These are phyloP conservation scores for Pezizomycotina sp. DNA, from an alignment of 2,329 filamentous ascomycete genomes.

Conservation along the genomic window DNA sequence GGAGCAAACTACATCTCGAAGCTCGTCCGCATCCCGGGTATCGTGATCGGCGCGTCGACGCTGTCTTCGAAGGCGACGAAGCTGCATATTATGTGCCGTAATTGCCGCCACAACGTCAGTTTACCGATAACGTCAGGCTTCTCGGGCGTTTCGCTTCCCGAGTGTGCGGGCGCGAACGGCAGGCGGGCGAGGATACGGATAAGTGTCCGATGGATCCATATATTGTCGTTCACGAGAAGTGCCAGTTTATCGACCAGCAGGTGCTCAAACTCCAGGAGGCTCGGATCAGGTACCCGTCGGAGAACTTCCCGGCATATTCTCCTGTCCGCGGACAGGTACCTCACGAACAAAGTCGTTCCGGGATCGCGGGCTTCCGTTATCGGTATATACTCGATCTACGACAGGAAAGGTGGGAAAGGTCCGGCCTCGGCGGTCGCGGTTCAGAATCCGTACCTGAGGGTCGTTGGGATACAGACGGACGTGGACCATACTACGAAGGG, in stretches of 20 bases:
- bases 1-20: constrained; percentile 84
- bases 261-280: constrained; percentile 96
- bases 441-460: constrained; percentile 81
- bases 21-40: constrained; percentile 90
- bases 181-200: constrained; percentile 49
- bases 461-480: constrained; percentile 81
- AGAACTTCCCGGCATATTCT: constrained; percentile 84
- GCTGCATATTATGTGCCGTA: constrained; percentile 73
- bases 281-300: constrained; percentile 90
- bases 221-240: constrained; percentile 87
- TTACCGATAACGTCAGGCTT: constrained; percentile 72
- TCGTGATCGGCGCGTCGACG: constrained; percentile 92
- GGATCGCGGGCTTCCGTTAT: constrained; percentile 89
- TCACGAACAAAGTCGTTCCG: constrained; percentile 89
- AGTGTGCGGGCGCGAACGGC: constrained; percentile 49
- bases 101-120: constrained; percentile 55
- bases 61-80: constrained; percentile 89
- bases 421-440: constrained; percentile 77
- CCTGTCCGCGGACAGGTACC: constrained; percentile 86
- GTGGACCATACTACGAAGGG: constrained; percentile 80
- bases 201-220: constrained; percentile 89
- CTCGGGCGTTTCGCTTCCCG: constrained; percentile 72
- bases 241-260: constrained; percentile 90
- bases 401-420: constrained; percentile 73
- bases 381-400: constrained; percentile 96